A percentile compares a stretch with the other conserved stretches of the same genome.
These are phyloP conservation scores for Termitomyces sp. DNA, from an alignment of 1,284 basidiomycete genomes.

Conservation along the genomic window DNA sequence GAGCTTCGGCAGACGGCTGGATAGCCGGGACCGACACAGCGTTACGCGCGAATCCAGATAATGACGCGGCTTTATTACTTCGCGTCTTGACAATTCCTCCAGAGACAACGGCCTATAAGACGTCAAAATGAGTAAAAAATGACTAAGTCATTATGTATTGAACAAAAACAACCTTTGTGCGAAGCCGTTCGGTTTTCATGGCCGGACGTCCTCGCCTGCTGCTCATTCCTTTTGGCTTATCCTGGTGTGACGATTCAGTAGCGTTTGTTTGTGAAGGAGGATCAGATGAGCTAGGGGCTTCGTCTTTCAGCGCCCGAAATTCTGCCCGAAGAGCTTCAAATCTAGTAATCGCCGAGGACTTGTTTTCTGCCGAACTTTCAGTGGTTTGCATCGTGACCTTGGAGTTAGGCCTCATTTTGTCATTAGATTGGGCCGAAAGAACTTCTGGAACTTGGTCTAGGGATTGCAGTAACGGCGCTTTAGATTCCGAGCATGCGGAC, in stretches of 20 bases:
- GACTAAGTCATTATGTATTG: slow-evolving; percentile 12
- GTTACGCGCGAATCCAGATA: slow-evolving; percentile 7
- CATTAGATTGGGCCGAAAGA: background rate
- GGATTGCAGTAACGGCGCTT: slow-evolving; percentile 12
- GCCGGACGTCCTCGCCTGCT: background rate
- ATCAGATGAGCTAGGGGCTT: slow-evolving; percentile 10
- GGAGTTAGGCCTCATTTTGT: slow-evolving; percentile 16
- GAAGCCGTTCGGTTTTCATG: slow-evolving; percentile 13
- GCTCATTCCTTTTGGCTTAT: background rate
- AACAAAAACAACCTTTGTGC: slow-evolving; percentile 12
- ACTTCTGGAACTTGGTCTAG: background rate
- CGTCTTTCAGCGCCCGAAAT: slow-evolving; percentile 19
- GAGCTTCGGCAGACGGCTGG: slow-evolving; percentile 5
- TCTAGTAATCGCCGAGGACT: slow-evolving; percentile 20
- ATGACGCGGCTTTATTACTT: slow-evolving; percentile 9
- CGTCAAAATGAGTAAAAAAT: slow-evolving; percentile 8
- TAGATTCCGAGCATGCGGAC: background rate
- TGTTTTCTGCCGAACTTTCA: slow-evolving; percentile 12
- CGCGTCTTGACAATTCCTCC: slow-evolving; percentile 23
- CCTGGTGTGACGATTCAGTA: background rate
- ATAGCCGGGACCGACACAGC: slow-evolving; percentile 13
- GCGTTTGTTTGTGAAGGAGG: background rate
- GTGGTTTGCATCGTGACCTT: slow-evolving; percentile 13
- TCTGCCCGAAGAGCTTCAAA: slow-evolving; percentile 20
- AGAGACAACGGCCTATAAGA: slow-evolving; percentile 20